These are phyloP conservation scores for Capsella bursapastoris DNA, from an alignment of 345 rosid species.

Conservation along the genomic window DNA sequence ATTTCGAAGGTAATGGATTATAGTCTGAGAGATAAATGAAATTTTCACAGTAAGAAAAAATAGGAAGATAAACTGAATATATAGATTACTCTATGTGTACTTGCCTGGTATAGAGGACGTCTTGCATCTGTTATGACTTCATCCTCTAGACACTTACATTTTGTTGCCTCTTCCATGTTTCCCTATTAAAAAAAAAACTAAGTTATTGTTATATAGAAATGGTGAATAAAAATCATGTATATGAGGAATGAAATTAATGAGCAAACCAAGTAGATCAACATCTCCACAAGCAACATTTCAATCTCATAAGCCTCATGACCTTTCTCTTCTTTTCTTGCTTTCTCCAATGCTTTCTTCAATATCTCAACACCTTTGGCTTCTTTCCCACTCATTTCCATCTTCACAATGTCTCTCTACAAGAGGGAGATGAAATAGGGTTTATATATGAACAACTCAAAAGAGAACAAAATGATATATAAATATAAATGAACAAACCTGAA, in stretches of 20 bases:
- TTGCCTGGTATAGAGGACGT: constrained; percentile 61
- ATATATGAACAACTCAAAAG: neutral
- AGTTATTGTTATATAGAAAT: neutral
- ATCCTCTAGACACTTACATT: constrained; percentile 52
- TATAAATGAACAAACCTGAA: constrained; percentile 52
- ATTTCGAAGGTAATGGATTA: constrained; percentile 41
- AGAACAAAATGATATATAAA: neutral
- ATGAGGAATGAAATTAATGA: neutral
- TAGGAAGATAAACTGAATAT: neutral
- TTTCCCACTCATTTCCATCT: constrained; percentile 67
- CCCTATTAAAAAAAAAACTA: constrained; percentile 40
- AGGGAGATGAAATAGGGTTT: neutral
- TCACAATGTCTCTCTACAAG: constrained; percentile 43
- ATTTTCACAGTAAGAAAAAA: neutral
- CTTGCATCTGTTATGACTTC: constrained; percentile 53
- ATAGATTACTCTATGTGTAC: neutral
- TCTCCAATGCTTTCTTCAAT: constrained; percentile 42
- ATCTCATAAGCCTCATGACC: constrained; percentile 64
- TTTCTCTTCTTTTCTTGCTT: constrained; percentile 35
- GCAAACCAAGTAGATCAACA: constrained; percentile 67
- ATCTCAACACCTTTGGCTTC: constrained; percentile 53
- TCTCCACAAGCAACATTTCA: constrained; percentile 67
- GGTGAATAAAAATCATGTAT: neutral
- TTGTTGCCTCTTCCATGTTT: constrained; percentile 48
- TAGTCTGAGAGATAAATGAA: constrained; percentile 44